Base-by-base conservation (phyloP, 2,329 filamentous ascomycete genomes). In the Daldinia sp. region DNA sequence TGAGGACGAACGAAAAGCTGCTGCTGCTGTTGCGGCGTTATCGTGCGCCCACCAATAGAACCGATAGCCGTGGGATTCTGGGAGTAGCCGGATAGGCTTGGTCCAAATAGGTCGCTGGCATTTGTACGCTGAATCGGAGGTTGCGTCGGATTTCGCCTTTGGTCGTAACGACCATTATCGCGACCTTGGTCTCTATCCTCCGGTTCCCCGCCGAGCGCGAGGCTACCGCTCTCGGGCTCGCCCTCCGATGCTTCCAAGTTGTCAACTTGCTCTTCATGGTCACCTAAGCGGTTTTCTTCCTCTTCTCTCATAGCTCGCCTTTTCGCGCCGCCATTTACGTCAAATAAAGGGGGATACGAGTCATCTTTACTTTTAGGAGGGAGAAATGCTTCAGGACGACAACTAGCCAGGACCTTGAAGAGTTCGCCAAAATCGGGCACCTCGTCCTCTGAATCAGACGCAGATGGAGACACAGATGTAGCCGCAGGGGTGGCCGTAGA, bases 171-270 rank as follows among this genome's bases (percentile, higher is more conserved):
- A 73, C 86, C 82, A 42, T 80, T 80, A 56, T 88, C 87, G 18
- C 84, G 83, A 18, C 80, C 76, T 50, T 81, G 81, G 23, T 93
- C 90, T 69, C 88, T 86, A 72, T 97, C 93, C 78, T 98, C 95
- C 0, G 95, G 95, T 78, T 98, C 95, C 48, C 95, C 95, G 64
- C 95, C 95, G 18, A 98, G 86, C 65, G 97, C 94, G 65, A 96
- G 85, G 78, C 95, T 98, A 13, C 89, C 89, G 72, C 92, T 92
- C 79, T 96, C 94, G 1, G 89, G 89, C 63, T 92, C 91, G 64
- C 93, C 93, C 71, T 97, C 94, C 0, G 85, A 85, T 3, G 81
- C 78, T 53, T 85, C 85, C 4, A 78, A 77, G 2, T 77, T 77
- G 26, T 86, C 85, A 1, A 78, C 72, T 26, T 80, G 80, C 33